Percentiles rank a stretch among this genome's conserved stretches.
Evolutionary conservation across 129 eudicot genomes (phyloP).

Genomic region (Helianthus annuus): DNA sequence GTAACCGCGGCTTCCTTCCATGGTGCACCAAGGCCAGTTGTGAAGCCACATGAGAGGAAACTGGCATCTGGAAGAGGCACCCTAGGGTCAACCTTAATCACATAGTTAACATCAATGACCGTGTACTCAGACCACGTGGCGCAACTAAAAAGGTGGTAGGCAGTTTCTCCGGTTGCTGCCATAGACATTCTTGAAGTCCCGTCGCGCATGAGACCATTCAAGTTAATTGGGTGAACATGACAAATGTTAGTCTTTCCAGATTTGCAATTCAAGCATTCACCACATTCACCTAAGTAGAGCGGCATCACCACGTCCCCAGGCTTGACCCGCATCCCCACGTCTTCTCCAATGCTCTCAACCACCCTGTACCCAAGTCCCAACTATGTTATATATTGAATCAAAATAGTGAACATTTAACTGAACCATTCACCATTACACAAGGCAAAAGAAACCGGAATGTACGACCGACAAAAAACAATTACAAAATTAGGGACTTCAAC

Average conservation of each 20-base stretch:
- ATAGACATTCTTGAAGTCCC: slow-evolving; percentile 58
- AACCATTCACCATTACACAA: too few relatives aligned
- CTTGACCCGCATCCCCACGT: slow-evolving; percentile 30
- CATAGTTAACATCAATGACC: slow-evolving; percentile 43
- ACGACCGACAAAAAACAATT: too few relatives aligned
- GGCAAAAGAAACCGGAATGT: too few relatives aligned
- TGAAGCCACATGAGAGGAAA: slow-evolving; percentile 62
- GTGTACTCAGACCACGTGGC: slow-evolving; percentile 62
- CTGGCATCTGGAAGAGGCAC: slow-evolving; percentile 49
- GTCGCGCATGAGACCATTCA: slow-evolving; percentile 49
- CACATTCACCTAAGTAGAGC: slow-evolving; percentile 55
- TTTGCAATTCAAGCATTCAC: slow-evolving; percentile 49
- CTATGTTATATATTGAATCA: not conserved
- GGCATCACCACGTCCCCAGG: slow-evolving; percentile 63
- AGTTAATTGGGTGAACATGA: slow-evolving; percentile 28
- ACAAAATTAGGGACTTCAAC: too few relatives aligned
- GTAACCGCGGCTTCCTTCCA: slow-evolving; percentile 42
- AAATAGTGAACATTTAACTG: too few relatives aligned
- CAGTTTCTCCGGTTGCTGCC: slow-evolving; percentile 31
- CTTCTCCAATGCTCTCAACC: slow-evolving; percentile 57
- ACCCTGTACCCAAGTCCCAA: slow-evolving; percentile 24
- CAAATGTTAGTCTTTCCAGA: slow-evolving; percentile 52
- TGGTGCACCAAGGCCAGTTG: slow-evolving; percentile 56
- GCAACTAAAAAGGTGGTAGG: slow-evolving; percentile 48
- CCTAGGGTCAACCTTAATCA: slow-evolving; percentile 48